Evolutionary conservation across 441 rosid species (phyloP), one percentile per base, ranked within the genome.

Genomic region (Brassica balearica): DNA sequence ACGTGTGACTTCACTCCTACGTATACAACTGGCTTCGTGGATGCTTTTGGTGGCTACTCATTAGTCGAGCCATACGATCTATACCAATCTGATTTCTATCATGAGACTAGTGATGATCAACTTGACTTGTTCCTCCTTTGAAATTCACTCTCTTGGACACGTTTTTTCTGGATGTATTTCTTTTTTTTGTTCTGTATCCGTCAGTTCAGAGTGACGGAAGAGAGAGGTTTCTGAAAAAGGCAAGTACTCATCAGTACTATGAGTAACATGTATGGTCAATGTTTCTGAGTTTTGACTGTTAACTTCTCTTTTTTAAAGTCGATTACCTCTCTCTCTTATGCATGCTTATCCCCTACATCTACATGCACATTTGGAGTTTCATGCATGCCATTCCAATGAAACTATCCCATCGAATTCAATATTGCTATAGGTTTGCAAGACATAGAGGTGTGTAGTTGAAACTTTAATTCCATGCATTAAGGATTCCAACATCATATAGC

Each of bases 211-310:
- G 75, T 51, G 65, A 63, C 65, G 11, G 53, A 7, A 19, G 46
- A 51, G 66, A 70, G 51, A 51, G 69, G 34, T 51, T 29, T 65
- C 59, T 36, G 59, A 32, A 36, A 32, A 61, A 25, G 8, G 27
- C 27, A 9, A 14, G 65, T 69, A 51, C n/a, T 14, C 55, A 20
- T 14, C 55, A 20, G 64, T 76, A 48, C 55, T 61, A 3, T 3
- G 5, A 62, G 12, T 69, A 70, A 70, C 75, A 70, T 77, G 71
- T 59, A 77, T 65, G 17, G 72, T 77, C 80, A 77, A 55, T 71
- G 72, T 70, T 69, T 55, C 20, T 8, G 6, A 27, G 41, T 38
- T 65, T 65, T 65, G 69, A 38, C 69, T 19, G 29, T 36, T 38
- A 15, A 6, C 64, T 3, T 17, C 15, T 5, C 56, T 38, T 22